These are phyloP conservation scores for Gymnopilus dilepis DNA, from an alignment of 768 basidiomycete species.

Conservation along the genomic window DNA sequence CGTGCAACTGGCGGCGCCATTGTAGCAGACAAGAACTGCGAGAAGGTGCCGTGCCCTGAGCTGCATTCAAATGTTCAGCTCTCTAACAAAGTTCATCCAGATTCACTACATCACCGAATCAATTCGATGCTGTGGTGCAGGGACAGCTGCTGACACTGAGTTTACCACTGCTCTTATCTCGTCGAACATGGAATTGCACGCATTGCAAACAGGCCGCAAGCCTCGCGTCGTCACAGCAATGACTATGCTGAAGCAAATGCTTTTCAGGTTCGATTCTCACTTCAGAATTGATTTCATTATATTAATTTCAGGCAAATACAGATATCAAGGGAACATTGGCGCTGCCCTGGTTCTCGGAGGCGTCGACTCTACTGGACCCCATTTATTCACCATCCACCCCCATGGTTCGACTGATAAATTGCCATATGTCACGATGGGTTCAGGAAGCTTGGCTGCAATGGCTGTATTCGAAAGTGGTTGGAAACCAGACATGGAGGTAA, in stretches of 20 bases:
- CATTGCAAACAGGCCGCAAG: conserved; percentile 87
- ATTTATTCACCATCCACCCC: conserved; percentile 94
- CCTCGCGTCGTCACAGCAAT: conserved; percentile 96
- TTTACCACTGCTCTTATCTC: conserved; percentile 94
- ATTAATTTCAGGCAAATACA: conserved; percentile 32
- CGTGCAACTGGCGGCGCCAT: conserved; percentile 94
- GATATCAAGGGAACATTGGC: conserved; percentile 92
- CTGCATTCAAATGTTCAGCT: background rate
- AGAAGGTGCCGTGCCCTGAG: conserved; percentile 71
- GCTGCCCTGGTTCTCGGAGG: conserved; percentile 97
- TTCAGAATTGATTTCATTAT: background rate
- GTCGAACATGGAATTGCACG: conserved; percentile 94
- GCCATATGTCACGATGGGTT: conserved; percentile 99
- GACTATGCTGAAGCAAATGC: conserved; percentile 98
- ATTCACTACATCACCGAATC: conserved; percentile 97
- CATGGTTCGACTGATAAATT: conserved; percentile 99
- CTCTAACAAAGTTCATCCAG: conserved; percentile 43
- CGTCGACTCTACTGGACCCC: conserved; percentile 92
- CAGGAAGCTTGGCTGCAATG: conserved; percentile 96
- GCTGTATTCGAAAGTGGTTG: conserved; percentile 93
- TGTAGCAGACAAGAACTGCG: conserved; percentile 99
- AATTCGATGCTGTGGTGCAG: conserved; percentile 97
- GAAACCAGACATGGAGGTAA: conserved; percentile 80
- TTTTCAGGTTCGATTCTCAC: conserved; percentile 68
- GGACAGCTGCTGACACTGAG: conserved; percentile 98